These are phyloP conservation scores for Aphanomyces astaci DNA, from an alignment of 352 stramenopile genomes.

Conservation along the genomic window DNA sequence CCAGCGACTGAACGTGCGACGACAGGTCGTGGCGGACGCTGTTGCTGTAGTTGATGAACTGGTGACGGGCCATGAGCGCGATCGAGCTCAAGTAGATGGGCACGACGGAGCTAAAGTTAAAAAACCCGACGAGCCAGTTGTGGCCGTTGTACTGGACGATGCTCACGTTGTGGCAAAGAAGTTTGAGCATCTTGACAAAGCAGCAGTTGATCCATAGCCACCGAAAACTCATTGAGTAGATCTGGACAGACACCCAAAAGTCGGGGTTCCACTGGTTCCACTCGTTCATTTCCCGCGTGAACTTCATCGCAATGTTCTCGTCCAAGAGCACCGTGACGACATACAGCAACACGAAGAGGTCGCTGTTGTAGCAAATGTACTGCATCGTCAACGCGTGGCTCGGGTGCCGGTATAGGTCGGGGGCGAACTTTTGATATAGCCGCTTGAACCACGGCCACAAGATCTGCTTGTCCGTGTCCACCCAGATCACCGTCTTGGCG, in stretches of 20 bases:
- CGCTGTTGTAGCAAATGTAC: neutral
- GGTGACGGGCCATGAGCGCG: neutral
- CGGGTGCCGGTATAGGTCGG: neutral
- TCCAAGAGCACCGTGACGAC: neutral
- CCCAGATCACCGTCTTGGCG: neutral
- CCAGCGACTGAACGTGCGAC: neutral
- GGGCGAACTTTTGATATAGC: neutral
- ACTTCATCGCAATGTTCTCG: neutral
- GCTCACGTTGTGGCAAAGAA: neutral
- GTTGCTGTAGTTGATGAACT: constrained; percentile 18
- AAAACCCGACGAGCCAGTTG: neutral
- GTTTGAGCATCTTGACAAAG: constrained; percentile 7
- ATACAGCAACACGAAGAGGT: neutral
- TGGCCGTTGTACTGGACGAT: neutral
- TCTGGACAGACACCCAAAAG: neutral
- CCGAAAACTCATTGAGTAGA: neutral
- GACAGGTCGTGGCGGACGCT: neutral
- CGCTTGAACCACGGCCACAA: neutral
- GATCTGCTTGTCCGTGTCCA: neutral
- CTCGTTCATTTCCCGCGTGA: neutral
- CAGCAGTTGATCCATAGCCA: constrained; percentile 5
- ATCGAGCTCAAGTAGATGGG: neutral
- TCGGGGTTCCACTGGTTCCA: neutral
- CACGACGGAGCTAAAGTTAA: neutral
- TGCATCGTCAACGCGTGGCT: neutral